Conservation (phyloP, 2,329 filamentous ascomycete species). For the Chrysoporthe cubensis region DNA sequence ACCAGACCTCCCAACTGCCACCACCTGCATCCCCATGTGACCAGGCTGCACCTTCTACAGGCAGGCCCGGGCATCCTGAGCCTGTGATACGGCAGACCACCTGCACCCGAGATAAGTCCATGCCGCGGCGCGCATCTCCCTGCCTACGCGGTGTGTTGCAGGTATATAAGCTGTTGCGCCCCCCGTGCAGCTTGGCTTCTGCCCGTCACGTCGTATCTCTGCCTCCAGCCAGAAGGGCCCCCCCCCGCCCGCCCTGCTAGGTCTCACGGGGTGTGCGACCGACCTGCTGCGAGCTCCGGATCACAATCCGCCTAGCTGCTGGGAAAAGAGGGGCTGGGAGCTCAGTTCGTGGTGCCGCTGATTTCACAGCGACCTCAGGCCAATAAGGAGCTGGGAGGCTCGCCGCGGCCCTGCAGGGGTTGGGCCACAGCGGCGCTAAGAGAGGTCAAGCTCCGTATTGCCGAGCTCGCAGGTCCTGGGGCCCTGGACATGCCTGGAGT, state of each 20-base stretch:
- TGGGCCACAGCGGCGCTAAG: slow-evolving; percentile 7
- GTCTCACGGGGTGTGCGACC: slow-evolving; percentile 3
- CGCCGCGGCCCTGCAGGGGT: background rate
- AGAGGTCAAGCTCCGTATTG: slow-evolving; percentile 3
- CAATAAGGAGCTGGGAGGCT: slow-evolving; percentile 1
- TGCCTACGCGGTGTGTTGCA: background rate
- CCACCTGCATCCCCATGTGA: background rate
- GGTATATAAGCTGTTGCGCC: background rate
- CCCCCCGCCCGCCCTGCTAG: background rate
- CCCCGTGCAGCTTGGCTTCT: background rate
- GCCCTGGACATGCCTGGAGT: background rate
- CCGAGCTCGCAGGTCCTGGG: slow-evolving; percentile 8
- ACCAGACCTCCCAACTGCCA: background rate
- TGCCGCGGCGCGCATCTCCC: background rate
- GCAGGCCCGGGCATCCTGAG: background rate
- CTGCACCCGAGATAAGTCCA: background rate
- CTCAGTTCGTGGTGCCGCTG: background rate
- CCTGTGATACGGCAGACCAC: background rate
- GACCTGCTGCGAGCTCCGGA: slow-evolving; percentile 2
- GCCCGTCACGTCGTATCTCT: background rate
- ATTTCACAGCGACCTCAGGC: slow-evolving; percentile 6
- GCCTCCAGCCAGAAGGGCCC: background rate
- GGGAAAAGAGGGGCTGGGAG: slow-evolving; percentile 12
- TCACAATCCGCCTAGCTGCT: background rate
- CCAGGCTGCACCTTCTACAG: background rate